Conservation (phyloP, 305 asterid species). For the Withania somnifera region DNA sequence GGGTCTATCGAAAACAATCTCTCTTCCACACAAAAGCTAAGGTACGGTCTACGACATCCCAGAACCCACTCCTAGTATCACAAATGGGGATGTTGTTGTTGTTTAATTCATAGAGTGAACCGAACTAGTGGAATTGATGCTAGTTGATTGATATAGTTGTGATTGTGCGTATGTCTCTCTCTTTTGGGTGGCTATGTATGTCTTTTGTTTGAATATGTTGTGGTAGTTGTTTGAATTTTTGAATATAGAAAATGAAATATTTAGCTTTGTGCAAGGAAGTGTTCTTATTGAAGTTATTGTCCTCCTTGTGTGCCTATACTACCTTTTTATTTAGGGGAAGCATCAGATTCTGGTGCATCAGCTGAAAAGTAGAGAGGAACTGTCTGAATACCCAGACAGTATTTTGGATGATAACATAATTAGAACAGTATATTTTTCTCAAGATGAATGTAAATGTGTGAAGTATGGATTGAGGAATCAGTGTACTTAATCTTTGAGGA, state of each 20-base stretch:
- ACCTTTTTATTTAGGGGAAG: background rate
- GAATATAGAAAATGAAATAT: background rate
- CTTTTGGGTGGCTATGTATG: background rate
- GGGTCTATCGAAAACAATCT: no score
- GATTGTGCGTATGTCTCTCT: background rate
- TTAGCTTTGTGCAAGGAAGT: background rate
- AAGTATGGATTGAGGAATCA: background rate
- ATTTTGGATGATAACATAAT: background rate
- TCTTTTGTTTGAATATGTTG: background rate
- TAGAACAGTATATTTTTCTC: background rate
- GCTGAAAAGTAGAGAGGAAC: background rate
- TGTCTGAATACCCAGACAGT: background rate
- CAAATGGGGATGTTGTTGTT: no score
- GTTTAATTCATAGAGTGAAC: background rate
- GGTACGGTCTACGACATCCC: no score
- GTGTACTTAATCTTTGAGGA: background rate
- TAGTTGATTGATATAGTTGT: background rate
- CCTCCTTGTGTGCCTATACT: background rate
- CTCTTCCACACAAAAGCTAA: no score
- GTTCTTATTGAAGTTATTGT: background rate
- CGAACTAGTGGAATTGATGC: background rate
- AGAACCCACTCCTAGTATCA: no score
- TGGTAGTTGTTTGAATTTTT: background rate
- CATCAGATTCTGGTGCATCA: background rate
- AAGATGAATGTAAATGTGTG: background rate